Percentiles rank a stretch among this genome's conserved stretches.
phyloP scores from a whole-genome alignment of 352 stramenopile species.

The Poterioochromonas sp. region DNA sequence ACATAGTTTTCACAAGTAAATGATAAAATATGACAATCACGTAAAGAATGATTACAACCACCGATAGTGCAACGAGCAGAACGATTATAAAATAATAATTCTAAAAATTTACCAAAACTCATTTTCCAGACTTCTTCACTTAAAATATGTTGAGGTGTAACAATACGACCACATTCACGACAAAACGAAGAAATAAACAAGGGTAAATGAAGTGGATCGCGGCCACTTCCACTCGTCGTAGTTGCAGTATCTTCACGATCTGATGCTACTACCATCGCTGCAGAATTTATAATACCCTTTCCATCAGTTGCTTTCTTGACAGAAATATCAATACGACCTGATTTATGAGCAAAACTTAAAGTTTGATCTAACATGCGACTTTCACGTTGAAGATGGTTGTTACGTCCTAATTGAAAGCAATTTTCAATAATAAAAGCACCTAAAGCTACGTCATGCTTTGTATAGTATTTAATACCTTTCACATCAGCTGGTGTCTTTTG shows the following conservation, averaged over 20 bases:
- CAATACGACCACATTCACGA: slow-evolving; percentile 76
- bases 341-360: slow-evolving; percentile 61
- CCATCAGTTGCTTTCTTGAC: slow-evolving; percentile 34
- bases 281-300: background rate
- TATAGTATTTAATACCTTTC: slow-evolving; percentile 68
- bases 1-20: slow-evolving; percentile 61
- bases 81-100: slow-evolving; percentile 82
- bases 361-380: slow-evolving; percentile 62
- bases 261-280: background rate
- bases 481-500: slow-evolving; percentile 62
- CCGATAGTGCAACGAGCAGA: slow-evolving; percentile 52
- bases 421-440: slow-evolving; percentile 67
- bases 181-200: slow-evolving; percentile 97
- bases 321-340: slow-evolving; percentile 60
- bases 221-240: background rate
- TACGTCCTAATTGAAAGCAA: slow-evolving; percentile 65
- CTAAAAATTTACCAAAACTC: slow-evolving; percentile 92
- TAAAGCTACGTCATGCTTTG: slow-evolving; percentile 60
- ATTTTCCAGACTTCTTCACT: slow-evolving; percentile 91
- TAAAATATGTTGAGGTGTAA: slow-evolving; percentile 77
- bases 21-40: slow-evolving; percentile 56
- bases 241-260: background rate
- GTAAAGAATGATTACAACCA: slow-evolving; percentile 52
- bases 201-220: background rate
- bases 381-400: slow-evolving; percentile 56